These are phyloP conservation scores for Hypericum perforatum DNA, from an alignment of 345 rosid genomes.

Conservation along the genomic window DNA sequence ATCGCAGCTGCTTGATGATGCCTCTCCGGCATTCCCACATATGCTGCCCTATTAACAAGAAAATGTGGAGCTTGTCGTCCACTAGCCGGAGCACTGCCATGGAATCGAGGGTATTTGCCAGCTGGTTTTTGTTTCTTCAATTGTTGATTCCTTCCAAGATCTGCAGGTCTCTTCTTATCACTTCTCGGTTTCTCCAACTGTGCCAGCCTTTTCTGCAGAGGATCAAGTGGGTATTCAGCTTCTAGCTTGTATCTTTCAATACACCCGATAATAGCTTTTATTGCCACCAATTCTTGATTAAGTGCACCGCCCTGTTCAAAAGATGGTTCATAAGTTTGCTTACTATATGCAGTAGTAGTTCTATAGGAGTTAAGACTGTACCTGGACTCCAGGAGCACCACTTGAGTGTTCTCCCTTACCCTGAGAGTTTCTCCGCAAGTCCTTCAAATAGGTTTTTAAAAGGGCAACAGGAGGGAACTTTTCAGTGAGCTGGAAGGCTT, in stretches of 20 bases:
- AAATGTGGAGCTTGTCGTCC: constrained; percentile 28
- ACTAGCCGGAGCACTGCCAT: constrained; percentile 12
- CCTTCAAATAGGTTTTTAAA: constrained; percentile 44
- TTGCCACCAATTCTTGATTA: constrained; percentile 43
- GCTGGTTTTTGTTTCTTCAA: constrained; percentile 31
- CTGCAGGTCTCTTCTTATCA: constrained; percentile 38
- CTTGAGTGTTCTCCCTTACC: constrained; percentile 27
- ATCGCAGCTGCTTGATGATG: no score
- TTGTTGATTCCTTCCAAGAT: constrained; percentile 25
- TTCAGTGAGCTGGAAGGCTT: constrained; percentile 43
- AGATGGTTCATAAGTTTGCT: neutral
- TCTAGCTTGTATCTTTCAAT: constrained; percentile 44
- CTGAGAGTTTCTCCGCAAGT: constrained; percentile 44
- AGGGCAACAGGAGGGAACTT: constrained; percentile 47
- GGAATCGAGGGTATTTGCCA: constrained; percentile 29
- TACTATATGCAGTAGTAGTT: neutral
- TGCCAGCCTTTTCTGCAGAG: constrained; percentile 43
- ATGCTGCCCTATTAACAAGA: neutral
- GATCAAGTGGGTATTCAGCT: constrained; percentile 42
- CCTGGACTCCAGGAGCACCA: constrained; percentile 31
- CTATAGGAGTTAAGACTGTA: constrained; percentile 9
- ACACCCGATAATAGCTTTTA: constrained; percentile 39
- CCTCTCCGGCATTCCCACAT: no score
- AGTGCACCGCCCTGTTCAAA: constrained; percentile 30
- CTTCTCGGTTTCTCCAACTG: constrained; percentile 40